phyloP scores from a whole-genome alignment of 2,329 filamentous ascomycete species.

The Colletotrichum eleusines region DNA sequence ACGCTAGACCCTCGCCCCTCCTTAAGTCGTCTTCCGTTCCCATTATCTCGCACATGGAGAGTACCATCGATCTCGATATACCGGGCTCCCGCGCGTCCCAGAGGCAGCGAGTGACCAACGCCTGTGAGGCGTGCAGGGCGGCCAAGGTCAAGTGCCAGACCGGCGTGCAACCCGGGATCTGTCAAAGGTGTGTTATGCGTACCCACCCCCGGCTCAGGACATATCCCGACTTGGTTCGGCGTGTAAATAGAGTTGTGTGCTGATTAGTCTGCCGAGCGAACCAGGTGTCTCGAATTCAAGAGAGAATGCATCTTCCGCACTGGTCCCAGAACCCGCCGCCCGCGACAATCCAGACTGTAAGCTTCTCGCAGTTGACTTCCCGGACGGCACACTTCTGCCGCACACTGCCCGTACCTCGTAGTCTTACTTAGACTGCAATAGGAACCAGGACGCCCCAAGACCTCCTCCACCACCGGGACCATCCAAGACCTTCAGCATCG shows the following conservation, averaged over 20 bases:
- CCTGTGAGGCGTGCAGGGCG: constrained; percentile 66
- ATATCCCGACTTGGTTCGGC: constrained; percentile 30
- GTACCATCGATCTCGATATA: constrained; percentile 15
- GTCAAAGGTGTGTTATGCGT: constrained; percentile 58
- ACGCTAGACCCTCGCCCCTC: background rate
- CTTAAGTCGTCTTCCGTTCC: background rate
- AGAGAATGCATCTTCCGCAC: constrained; percentile 66
- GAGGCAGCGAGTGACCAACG: constrained; percentile 50
- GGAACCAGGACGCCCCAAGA: constrained; percentile 40
- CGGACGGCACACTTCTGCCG: background rate
- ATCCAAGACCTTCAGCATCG: constrained; percentile 65
- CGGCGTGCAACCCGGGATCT: constrained; percentile 61
- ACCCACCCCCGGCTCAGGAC: constrained; percentile 6
- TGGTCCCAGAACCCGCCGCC: constrained; percentile 62
- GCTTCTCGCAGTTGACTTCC: constrained; percentile 35
- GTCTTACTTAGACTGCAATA: constrained; percentile 43
- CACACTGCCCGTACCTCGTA: constrained; percentile 1
- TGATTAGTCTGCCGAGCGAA: constrained; percentile 19
- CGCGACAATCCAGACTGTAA: constrained; percentile 58
- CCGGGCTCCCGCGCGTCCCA: background rate
- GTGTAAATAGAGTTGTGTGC: constrained; percentile 24
- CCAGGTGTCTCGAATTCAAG: constrained; percentile 65
- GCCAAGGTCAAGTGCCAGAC: constrained; percentile 67
- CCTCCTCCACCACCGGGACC: constrained; percentile 53
- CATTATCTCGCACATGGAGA: constrained; percentile 21